Base-by-base conservation (phyloP, 768 basidiomycete genomes). In the Paxillus rubicundulus region DNA sequence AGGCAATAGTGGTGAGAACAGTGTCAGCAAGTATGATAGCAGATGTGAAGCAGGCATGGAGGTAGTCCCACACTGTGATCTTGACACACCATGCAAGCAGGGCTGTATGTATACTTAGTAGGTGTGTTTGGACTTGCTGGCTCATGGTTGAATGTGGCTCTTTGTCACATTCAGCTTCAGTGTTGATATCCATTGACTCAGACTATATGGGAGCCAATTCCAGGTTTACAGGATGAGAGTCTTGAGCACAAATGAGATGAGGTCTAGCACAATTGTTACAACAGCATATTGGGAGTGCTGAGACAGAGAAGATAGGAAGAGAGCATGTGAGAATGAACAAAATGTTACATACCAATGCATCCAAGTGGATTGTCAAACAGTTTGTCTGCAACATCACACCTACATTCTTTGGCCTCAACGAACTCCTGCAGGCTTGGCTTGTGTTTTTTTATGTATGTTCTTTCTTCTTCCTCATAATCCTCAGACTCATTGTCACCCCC, bases 291-390 rank as follows among this genome's bases (percentile, higher is more conserved):
- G 36, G 9, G 36, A 37, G 42, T 6, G 27, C 28, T 30, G 27
- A 28, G 42, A 40, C 3, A 9, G 12, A 18, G 14, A 20, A 40
- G 21, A 4, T 14, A 28, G 21, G 24, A 14, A 2, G 20, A 21
- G 45, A 13, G 45, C n/a, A 18, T n/a, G 37, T 38, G 47, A 27
- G 30, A 50, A 50, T 8, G n/a, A 39, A 10, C 27, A 27, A 2
- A 42, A 17, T n/a, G 39, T 43, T 41, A 41, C 49, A 30, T 54
- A 72, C 70, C 21, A 56, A 51, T 24, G 14, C 48, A 47, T 3
- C 43, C 30, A 2, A 56, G 53, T 9, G 66, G 72, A 50, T 73
- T 74, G n/a, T 61, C 38, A 46, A 72, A 76, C 43, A 70, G 67
- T 30, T 54, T 42, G 54, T 72, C 63, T 1, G 61, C 28, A 2